Percentiles rank a stretch among this genome's conserved stretches.
phyloP scores from a whole-genome alignment of 192 early-diverging fungal species.

The Coemansia umbellata region DNA sequence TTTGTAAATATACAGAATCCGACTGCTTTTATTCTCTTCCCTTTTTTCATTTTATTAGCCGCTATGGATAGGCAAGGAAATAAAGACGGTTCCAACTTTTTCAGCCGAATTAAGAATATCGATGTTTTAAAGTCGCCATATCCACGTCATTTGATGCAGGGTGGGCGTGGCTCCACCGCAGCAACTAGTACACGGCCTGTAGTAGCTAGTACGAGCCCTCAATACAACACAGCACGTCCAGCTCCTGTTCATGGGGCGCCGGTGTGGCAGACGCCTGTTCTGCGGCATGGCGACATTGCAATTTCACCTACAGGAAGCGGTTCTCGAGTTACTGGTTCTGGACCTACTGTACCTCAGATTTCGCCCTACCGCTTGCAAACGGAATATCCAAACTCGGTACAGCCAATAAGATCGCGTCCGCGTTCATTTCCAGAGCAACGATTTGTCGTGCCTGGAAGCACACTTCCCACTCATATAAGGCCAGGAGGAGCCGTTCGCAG shows the following conservation, averaged over 20 bases:
- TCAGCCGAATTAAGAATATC: constrained; percentile 34
- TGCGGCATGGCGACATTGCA: neutral
- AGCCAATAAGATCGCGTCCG: constrained; percentile 21
- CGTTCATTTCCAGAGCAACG: constrained; percentile 8
- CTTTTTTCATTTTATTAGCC: neutral
- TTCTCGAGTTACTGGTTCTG: neutral
- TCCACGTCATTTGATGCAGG: constrained; percentile 24
- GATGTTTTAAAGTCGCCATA: constrained; percentile 38
- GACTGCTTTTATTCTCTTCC: neutral
- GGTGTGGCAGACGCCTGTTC: constrained; percentile 12
- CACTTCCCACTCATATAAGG: constrained; percentile 22
- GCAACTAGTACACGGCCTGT: constrained; percentile 12
- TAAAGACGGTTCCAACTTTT: constrained; percentile 22
- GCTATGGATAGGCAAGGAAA: constrained; percentile 25
- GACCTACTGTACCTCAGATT: neutral
- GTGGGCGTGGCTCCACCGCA: constrained; percentile 3
- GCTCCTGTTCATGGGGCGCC: constrained; percentile 8
- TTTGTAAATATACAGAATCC: neutral
- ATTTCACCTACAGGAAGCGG: neutral
- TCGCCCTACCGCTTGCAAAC: constrained; percentile 14
- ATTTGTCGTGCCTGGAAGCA: constrained; percentile 27
- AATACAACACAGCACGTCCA: constrained; percentile 10
- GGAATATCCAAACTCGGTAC: constrained; percentile 34
- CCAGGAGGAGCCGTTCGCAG: constrained; percentile 1
- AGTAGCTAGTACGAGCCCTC: neutral